Conservation (phyloP, 1,139 yeast genomes). For the Geotrichum cucujoidarum region DNA sequence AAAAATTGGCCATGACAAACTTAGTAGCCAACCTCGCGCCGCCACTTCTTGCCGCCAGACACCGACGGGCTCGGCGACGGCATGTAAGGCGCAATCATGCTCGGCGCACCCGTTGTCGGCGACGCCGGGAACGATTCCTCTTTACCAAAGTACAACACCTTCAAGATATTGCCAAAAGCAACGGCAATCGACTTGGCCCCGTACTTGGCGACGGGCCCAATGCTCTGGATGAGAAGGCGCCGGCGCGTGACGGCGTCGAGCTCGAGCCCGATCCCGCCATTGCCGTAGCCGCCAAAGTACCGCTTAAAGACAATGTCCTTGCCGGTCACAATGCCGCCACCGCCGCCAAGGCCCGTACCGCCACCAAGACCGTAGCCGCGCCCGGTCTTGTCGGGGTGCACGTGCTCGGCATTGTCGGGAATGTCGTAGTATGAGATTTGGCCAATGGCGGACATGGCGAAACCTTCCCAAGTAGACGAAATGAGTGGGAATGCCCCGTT, state of each 20-base stretch:
- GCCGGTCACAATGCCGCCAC: too few species aligned
- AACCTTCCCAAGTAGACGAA: slow-evolving; percentile 63
- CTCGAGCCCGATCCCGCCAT: background rate
- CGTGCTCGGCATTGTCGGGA: slow-evolving; percentile 52
- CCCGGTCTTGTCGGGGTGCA: slow-evolving; percentile 48
- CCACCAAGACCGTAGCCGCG: too few species aligned
- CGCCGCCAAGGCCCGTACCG: too few species aligned
- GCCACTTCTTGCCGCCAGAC: background rate
- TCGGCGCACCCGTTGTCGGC: background rate
- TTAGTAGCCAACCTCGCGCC: background rate
- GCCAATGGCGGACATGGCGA: slow-evolving; percentile 67
- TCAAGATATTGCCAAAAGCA: slow-evolving; percentile 67
- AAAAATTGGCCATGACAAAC: too few species aligned
- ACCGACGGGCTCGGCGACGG: background rate
- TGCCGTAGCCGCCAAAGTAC: background rate
- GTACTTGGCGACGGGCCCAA: slow-evolving; percentile 55
- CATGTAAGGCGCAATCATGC: background rate
- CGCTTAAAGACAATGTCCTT: background rate
- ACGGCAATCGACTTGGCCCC: slow-evolving; percentile 75
- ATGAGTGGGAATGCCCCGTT: background rate
- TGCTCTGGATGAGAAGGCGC: slow-evolving; percentile 43
- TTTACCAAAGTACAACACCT: slow-evolving; percentile 68
- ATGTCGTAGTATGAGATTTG: slow-evolving; percentile 54
- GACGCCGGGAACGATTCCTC: slow-evolving; percentile 33
- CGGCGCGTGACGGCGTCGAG: background rate